phyloP scores from a whole-genome alignment of 352 stramenopile genomes.

The Pythium chondricola region DNA sequence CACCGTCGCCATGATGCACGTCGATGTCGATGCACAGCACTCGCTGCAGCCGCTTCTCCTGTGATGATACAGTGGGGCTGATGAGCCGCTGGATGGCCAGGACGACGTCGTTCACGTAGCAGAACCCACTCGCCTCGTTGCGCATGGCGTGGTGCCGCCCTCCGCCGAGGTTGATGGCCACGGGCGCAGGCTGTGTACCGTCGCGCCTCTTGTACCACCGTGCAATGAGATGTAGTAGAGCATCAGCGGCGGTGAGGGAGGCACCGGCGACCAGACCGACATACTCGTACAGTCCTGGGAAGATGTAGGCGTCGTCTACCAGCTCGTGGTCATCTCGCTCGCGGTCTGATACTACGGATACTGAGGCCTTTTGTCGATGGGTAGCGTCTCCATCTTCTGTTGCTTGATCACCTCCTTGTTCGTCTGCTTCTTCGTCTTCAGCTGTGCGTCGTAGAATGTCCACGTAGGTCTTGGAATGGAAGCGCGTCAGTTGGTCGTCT shows the following conservation, averaged over 20 bases:
- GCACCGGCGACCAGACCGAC: slow-evolving; percentile 45
- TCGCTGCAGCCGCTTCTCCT: slow-evolving; percentile 5
- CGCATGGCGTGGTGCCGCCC: slow-evolving; percentile 59
- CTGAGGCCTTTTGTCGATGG: slow-evolving; percentile 1
- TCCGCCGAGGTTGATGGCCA: slow-evolving; percentile 49
- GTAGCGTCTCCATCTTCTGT: background rate
- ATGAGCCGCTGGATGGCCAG: slow-evolving; percentile 33
- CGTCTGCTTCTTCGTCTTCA: background rate
- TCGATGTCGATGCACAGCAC: slow-evolving; percentile 57
- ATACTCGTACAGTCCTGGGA: slow-evolving; percentile 52
- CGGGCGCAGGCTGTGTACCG: slow-evolving; percentile 3
- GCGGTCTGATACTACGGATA: background rate
- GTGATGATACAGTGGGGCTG: background rate
- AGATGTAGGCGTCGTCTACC: slow-evolving; percentile 60
- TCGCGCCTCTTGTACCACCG: slow-evolving; percentile 1
- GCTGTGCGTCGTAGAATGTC: slow-evolving; percentile 17
- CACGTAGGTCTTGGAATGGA: slow-evolving; percentile 39
- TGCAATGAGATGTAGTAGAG: slow-evolving; percentile 30
- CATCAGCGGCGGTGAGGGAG: slow-evolving; percentile 49
- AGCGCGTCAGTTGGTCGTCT: slow-evolving; percentile 21
- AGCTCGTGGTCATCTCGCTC: slow-evolving; percentile 33
- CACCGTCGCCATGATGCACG: slow-evolving; percentile 56
- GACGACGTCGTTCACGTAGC: slow-evolving; percentile 73
- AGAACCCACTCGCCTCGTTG: slow-evolving; percentile 55
- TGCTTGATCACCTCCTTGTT: background rate